Percentiles rank a stretch among this genome's conserved stretches.
Conservation (phyloP, 2,329 filamentous ascomycete species). For the Fusarium bactridioides region DNA sequence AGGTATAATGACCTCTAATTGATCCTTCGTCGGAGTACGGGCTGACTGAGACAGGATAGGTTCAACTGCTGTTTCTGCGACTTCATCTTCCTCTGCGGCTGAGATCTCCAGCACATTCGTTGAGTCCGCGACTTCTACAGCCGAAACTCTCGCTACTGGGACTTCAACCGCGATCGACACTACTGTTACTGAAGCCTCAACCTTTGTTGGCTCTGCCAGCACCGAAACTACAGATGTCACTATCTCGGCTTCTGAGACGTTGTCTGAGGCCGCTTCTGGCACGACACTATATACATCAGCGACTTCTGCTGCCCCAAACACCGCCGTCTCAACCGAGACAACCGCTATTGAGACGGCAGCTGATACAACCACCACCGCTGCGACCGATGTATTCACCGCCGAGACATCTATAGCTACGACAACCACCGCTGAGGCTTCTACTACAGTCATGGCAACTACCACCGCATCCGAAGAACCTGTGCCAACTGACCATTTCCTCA, state of each 20-base stretch:
- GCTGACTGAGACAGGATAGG: not conserved
- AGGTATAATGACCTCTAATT: no score
- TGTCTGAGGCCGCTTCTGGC: not conserved
- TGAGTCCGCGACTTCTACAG: not conserved
- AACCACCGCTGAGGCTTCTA: fast-evolving
- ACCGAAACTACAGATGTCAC: not conserved
- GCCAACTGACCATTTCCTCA: not conserved
- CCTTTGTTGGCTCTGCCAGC: not conserved
- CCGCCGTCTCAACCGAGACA: not conserved
- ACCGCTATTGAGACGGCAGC: not conserved
- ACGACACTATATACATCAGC: not conserved
- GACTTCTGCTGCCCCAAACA: not conserved
- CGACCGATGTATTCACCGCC: no score
- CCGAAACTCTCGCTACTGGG: not conserved
- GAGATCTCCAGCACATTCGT: not conserved
- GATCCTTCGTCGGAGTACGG: fast-evolving
- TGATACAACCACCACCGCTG: no score
- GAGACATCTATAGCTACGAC: not conserved
- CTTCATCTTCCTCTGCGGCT: fast-evolving
- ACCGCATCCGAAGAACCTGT: not conserved
- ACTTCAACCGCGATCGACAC: not conserved
- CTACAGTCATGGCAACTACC: not conserved
- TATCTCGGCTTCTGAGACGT: not conserved
- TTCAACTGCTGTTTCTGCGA: not conserved
- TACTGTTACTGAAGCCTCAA: not conserved